Base-by-base conservation (phyloP, 1,139 yeast genomes). In the Diutina pseudorugosa region DNA sequence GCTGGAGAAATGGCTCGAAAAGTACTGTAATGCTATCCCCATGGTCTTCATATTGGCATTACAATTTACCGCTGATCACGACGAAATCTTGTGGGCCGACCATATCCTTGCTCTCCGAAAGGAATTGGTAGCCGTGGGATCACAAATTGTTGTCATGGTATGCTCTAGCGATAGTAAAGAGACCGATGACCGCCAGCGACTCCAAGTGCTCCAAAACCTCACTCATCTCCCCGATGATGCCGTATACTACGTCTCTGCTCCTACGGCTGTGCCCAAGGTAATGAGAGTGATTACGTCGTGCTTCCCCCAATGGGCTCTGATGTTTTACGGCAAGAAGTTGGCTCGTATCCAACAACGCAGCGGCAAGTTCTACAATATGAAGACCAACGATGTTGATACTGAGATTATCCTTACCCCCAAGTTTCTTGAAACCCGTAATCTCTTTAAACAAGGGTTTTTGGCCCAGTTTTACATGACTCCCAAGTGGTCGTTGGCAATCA, bases 401-500 rank as follows among this genome's bases (percentile, higher is more conserved):
- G 58, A 60, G 4, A 59, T 73, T 3, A 66, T 63, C 51, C 56
- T 74, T 25, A 62, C 72, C 0, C 78, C 78, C 0, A 63, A 63
- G 53, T 70, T 70, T 50, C 61, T 73, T 18, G 78, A 72, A 53
- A 66, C 74, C 0, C 60, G 78, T 49, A 73, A 72, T 56, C 55
- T 68, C 50, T 64, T 73, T 41, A 74, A 74, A 55, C 73, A 65
- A 52, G 73, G 68, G 1, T 59, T 72, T 19, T 65, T 73, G 9
- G 56, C 59, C 42, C 74, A 73, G 56, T 67, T 68, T 49, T 62
- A n/a, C 59, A 62, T 53, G 70, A 75, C 1, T 68, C 68, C 51
- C 68, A 70, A 54, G 56, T 72, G 43, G 76, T 71, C 51, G 54
- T 64, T 0, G 57, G 71, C 33, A 55, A 72, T 3, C 62, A 64